These are phyloP conservation scores for Parafenestella ontariensis DNA, from an alignment of 2,329 filamentous ascomycete genomes.

Conservation along the genomic window DNA sequence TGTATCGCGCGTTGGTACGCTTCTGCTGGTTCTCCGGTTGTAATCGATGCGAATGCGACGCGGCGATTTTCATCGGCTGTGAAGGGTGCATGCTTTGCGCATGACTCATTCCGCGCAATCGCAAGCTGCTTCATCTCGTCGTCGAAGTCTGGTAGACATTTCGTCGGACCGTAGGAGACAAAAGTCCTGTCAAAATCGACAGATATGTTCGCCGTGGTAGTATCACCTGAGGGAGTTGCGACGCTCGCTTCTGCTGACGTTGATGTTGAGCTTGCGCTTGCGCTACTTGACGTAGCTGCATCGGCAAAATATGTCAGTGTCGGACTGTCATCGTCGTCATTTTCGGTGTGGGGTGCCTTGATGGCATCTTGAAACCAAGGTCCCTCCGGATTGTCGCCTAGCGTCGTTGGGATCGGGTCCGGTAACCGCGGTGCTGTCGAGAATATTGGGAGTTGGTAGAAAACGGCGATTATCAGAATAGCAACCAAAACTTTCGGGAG, in stretches of 20 bases:
- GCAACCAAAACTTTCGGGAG: slow-evolving; percentile 7
- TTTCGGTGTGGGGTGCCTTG: slow-evolving; percentile 4
- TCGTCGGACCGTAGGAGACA: slow-evolving; percentile 20
- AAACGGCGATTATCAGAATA: slow-evolving; percentile 5
- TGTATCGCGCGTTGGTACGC: slow-evolving; percentile 51
- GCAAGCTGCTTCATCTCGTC: slow-evolving; percentile 12
- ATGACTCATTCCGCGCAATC: slow-evolving; percentile 15
- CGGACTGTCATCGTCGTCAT: not conserved
- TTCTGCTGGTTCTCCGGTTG: slow-evolving; percentile 39
- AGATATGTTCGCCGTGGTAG: not conserved
- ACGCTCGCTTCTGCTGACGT: not conserved
- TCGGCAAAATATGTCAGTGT: not conserved
- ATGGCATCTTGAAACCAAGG: slow-evolving; percentile 10
- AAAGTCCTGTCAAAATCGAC: slow-evolving; percentile 12
- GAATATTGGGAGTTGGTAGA: slow-evolving; percentile 12
- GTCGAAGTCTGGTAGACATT: slow-evolving; percentile 23
- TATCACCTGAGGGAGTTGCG: not conserved
- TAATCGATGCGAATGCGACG: slow-evolving; percentile 47
- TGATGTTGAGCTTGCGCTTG: not conserved
- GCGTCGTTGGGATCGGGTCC: slow-evolving; percentile 1
- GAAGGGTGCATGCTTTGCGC: slow-evolving; percentile 23
- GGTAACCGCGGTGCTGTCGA: not conserved
- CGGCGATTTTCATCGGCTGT: slow-evolving; percentile 13
- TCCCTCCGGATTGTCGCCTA: not conserved
- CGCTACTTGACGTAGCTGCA: not conserved